phyloP scores from a whole-genome alignment of 257 asterid species.

The Solanum ossicruentum region DNA sequence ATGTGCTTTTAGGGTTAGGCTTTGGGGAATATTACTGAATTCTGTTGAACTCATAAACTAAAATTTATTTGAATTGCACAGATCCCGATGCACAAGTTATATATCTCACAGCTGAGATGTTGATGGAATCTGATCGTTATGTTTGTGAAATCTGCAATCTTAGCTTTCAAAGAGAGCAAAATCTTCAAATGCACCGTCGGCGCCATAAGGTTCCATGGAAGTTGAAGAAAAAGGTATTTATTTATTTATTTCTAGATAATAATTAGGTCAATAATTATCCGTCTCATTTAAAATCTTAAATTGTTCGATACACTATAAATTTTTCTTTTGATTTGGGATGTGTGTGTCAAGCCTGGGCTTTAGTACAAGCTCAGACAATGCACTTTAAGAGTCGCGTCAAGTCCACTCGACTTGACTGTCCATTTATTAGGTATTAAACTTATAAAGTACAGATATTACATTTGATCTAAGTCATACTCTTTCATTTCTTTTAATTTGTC shows the following conservation, averaged over 20 bases:
- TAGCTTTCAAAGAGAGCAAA: conserved; percentile 32
- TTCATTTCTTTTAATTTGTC: no score
- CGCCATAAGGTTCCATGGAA: conserved; percentile 38
- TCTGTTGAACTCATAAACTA: background rate
- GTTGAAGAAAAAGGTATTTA: conserved; percentile 7
- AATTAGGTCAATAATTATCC: background rate
- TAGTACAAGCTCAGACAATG: no score
- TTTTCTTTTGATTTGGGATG: background rate
- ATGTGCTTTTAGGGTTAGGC: background rate
- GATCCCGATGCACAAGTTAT: conserved; percentile 40
- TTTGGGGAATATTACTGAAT: background rate
- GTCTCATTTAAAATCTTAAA: background rate
- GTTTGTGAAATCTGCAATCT: conserved; percentile 30
- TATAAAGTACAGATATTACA: background rate
- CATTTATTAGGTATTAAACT: background rate
- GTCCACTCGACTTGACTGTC: no score
- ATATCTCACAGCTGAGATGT: conserved; percentile 22
- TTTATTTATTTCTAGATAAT: background rate
- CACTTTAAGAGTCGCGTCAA: no score
- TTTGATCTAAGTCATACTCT: background rate
- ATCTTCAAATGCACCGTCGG: conserved; percentile 31
- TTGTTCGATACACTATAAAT: background rate
- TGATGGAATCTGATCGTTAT: conserved; percentile 31
- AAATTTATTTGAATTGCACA: background rate
- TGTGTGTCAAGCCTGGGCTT: background rate